These are phyloP conservation scores for Malus orientalis DNA, from an alignment of 306 rosid genomes.

Conservation along the genomic window DNA sequence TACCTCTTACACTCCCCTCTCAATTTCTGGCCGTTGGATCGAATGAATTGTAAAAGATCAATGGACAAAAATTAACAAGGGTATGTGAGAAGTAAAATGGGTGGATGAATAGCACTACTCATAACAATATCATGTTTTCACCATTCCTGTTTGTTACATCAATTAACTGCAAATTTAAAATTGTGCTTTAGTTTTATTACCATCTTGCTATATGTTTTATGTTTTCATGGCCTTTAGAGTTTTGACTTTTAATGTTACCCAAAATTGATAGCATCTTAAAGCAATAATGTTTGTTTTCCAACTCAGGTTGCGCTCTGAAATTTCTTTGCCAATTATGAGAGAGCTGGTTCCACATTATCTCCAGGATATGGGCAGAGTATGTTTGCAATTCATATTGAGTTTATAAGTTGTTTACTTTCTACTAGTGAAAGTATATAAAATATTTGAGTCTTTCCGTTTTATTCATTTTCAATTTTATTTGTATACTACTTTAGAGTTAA, in stretches of 20 bases:
- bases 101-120: too few relatives aligned
- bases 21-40: too few relatives aligned
- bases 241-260: neutral
- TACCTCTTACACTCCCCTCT: too few relatives aligned
- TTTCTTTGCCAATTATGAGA: conserved; percentile 80
- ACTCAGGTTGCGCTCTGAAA: conserved; percentile 86
- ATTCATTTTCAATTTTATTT: neutral
- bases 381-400: conserved; percentile 7
- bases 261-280: conserved; percentile 7
- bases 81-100: too few relatives aligned
- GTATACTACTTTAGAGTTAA: neutral
- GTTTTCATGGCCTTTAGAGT: neutral
- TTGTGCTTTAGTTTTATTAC: neutral
- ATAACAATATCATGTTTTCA: neutral
- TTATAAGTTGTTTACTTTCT: neutral
- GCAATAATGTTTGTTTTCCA: conserved; percentile 25
- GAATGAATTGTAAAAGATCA: too few relatives aligned
- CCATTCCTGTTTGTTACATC: neutral
- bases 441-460: neutral
- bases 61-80: too few relatives aligned
- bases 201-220: neutral
- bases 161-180: neutral
- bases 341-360: conserved; percentile 96
- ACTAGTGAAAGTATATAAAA: neutral
- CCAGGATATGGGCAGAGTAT: conserved; percentile 87